A percentile compares a stretch with the other conserved stretches of the same genome.
Evolutionary conservation across 345 rosid genomes (phyloP).

Genomic region (Aquilaria malaccensis): DNA sequence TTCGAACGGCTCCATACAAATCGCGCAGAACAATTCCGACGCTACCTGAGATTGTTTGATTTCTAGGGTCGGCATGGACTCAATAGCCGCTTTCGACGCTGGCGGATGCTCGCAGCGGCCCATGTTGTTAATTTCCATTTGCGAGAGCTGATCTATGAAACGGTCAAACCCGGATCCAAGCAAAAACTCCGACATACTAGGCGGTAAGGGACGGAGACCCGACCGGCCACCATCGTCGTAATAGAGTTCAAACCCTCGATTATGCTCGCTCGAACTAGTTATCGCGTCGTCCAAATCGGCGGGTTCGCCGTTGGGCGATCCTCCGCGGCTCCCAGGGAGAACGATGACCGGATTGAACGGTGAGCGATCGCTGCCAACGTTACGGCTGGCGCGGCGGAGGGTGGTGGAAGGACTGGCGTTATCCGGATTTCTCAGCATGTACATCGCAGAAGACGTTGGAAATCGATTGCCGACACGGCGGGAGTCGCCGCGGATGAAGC

Average conservation of each 20-base stretch:
- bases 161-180: slow-evolving; percentile 88
- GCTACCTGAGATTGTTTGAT: slow-evolving; percentile 31
- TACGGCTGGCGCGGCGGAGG: slow-evolving; percentile 32
- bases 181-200: slow-evolving; percentile 76
- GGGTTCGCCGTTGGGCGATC: slow-evolving; percentile 10
- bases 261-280: slow-evolving; percentile 16
- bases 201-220: slow-evolving; percentile 74
- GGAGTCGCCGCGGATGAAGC: slow-evolving; percentile 22
- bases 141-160: slow-evolving; percentile 68
- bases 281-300: slow-evolving; percentile 10
- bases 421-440: slow-evolving; percentile 27
- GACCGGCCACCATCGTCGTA: slow-evolving; percentile 83
- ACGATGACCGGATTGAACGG: slow-evolving; percentile 80
- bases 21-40: slow-evolving; percentile 75
- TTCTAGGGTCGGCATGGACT: slow-evolving; percentile 61
- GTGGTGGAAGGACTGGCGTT: slow-evolving; percentile 2
- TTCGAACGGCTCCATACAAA: slow-evolving; percentile 78
- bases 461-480: slow-evolving; percentile 20
- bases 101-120: slow-evolving; percentile 58
- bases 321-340: slow-evolving; percentile 48
- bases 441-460: slow-evolving; percentile 32
- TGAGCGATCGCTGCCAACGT: slow-evolving; percentile 45
- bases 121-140: slow-evolving; percentile 58
- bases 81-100: slow-evolving; percentile 83
- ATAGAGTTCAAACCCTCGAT: slow-evolving; percentile 54